Percentiles rank a stretch among this genome's conserved stretches.
Conservation (phyloP, 2,329 filamentous ascomycete species). For the Paraphoma chrysanthemicola region DNA sequence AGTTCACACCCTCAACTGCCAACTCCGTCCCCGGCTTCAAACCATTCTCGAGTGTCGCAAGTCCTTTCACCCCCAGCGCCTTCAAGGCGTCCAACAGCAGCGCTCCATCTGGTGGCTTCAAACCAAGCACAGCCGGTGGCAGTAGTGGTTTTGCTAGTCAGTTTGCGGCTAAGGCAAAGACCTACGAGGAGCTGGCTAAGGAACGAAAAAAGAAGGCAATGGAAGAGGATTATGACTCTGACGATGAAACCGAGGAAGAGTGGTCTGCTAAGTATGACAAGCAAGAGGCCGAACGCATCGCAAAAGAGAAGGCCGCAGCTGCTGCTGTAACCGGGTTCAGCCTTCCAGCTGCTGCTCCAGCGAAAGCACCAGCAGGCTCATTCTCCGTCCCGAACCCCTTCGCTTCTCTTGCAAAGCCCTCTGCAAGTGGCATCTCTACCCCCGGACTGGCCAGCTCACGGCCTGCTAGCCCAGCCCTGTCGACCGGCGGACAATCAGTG, state of each 20-base stretch:
- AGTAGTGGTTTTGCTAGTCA: slow-evolving; percentile 31
- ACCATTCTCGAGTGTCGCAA: slow-evolving; percentile 16
- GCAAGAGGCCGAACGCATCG: slow-evolving; percentile 37
- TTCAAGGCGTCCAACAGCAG: slow-evolving; percentile 21
- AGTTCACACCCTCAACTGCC: slow-evolving; percentile 9
- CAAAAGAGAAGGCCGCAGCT: slow-evolving; percentile 30
- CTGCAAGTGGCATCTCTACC: slow-evolving; percentile 28
- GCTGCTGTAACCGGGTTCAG: background rate
- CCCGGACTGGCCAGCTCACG: slow-evolving; percentile 32
- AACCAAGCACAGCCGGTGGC: slow-evolving; percentile 11
- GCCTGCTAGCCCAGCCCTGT: slow-evolving; percentile 38
- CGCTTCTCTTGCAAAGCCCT: slow-evolving; percentile 23
- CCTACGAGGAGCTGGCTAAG: slow-evolving; percentile 38
- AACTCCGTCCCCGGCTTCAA: slow-evolving; percentile 13
- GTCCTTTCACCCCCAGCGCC: slow-evolving; percentile 6
- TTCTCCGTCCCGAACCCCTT: slow-evolving; percentile 17
- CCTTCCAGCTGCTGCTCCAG: slow-evolving; percentile 1
- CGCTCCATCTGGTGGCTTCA: slow-evolving; percentile 18
- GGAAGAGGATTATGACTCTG: slow-evolving; percentile 45
- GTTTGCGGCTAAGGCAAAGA: slow-evolving; percentile 40
- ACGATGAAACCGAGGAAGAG: slow-evolving; percentile 44
- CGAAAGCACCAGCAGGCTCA: slow-evolving; percentile 5
- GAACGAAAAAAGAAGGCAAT: slow-evolving; percentile 46
- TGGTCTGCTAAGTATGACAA: slow-evolving; percentile 42
- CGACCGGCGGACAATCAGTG: slow-evolving; percentile 37